Evolutionary conservation across 805 yeast species (phyloP).

Genomic region (Alloascoidea hylecoeti): DNA sequence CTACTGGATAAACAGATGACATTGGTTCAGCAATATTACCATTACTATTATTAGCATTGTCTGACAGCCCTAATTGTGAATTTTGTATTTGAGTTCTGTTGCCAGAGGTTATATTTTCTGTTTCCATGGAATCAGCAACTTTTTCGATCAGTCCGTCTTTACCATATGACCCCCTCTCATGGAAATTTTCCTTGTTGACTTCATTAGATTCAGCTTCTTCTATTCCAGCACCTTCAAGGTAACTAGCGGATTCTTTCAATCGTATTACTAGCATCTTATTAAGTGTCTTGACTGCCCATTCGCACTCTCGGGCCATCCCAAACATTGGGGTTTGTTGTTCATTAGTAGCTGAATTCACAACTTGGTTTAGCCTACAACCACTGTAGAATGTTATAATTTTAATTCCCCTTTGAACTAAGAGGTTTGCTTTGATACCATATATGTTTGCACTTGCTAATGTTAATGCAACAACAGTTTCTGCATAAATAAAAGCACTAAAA

Average conservation of each 20-base stretch:
- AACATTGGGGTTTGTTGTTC: slow-evolving; percentile 5
- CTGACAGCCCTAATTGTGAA: background rate
- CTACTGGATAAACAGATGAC: background rate
- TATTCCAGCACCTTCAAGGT: background rate
- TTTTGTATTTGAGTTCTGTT: background rate
- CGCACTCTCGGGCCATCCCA: slow-evolving; percentile 40
- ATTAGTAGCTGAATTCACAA: background rate
- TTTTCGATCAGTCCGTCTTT: slow-evolving; percentile 1
- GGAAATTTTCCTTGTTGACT: slow-evolving; percentile 1
- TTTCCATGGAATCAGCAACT: background rate
- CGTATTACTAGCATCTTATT: slow-evolving; percentile 25
- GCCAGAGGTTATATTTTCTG: background rate
- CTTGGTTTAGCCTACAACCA: background rate
- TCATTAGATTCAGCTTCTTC: background rate
- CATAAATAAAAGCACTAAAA: background rate
- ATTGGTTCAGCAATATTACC: background rate
- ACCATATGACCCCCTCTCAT: background rate
- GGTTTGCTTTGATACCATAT: background rate
- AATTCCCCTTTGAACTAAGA: background rate
- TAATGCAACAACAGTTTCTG: background rate
- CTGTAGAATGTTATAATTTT: background rate
- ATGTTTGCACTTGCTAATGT: background rate
- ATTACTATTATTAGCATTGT: background rate
- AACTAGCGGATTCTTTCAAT: background rate
- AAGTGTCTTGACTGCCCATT: slow-evolving; percentile 45